Base-by-base conservation (phyloP, 305 asterid genomes). In the Fraxinus angustifolia region DNA sequence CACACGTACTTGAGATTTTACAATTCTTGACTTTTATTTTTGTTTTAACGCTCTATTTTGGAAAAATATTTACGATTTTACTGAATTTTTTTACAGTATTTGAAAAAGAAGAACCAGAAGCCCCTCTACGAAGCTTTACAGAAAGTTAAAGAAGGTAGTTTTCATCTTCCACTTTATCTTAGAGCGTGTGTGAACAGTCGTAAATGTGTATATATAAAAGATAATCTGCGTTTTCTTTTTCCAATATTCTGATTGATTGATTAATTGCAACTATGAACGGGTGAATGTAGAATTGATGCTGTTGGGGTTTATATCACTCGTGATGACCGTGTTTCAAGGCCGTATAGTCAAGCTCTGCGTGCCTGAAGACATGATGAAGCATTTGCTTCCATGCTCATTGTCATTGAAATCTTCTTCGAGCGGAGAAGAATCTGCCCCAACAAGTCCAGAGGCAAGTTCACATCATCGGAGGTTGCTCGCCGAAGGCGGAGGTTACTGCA, bases 91-190 rank as follows among this genome's bases (percentile, higher is more conserved):
- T 17, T 91, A 90, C 93, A 96, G 99, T 90, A 89, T 86, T 88
- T 96, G 91, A 94, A 94, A 91, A 84, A 77, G 84, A 94, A 87
- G 89, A 83, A 92, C 35, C 97, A 96, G 79, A 93, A 92, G 88
- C 97, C 97, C 83, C 92, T 96, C 3, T 92, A 74, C 87, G 93
- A 96, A 87, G 98, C 98, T 56, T 82, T 96, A 73, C 94, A 89
- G 91, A 96, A 93, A 89, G 93, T 96, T 56, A 96, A 96, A 92
- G 99, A 96, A 90, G 99, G 99, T 94, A 16, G 2, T 6, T 11
- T 72, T 73, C 8, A 36, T 79, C 75, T 48, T 26, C 58, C 21
- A 6, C 6, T 79, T 0, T 58, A 36, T 42, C 34, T 26, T 56
- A 56, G 3, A 6, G 28, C 8, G 23, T n/a, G 11, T 3, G 8